Evolutionary conservation across 2,329 filamentous ascomycete genomes (phyloP).

Genomic region (Monilinia polystroma): DNA sequence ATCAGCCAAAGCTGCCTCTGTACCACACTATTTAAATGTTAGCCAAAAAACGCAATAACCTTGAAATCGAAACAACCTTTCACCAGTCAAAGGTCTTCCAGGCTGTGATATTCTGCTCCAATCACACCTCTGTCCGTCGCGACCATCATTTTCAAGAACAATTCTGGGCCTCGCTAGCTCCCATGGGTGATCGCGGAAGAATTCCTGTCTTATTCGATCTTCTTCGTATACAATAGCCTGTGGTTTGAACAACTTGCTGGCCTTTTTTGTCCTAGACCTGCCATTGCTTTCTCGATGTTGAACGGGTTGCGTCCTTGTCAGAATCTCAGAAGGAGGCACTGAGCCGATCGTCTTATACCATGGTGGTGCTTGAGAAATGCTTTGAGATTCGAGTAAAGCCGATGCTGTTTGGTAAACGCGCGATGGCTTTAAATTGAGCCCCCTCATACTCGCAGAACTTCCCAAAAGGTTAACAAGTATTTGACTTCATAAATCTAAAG

Average conservation of each 20-base stretch:
- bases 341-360: constrained; percentile 40
- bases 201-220: constrained; percentile 74
- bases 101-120: constrained; percentile 78
- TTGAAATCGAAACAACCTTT: constrained; percentile 59
- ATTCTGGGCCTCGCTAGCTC: constrained; percentile 87
- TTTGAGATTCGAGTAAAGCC: constrained; percentile 46
- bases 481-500: not conserved
- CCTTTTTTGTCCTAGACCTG: constrained; percentile 51
- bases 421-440: constrained; percentile 43
- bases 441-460: constrained; percentile 32
- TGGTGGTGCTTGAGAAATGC: constrained; percentile 42
- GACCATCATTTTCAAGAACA: constrained; percentile 81
- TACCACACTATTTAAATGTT: constrained; percentile 65
- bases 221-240: constrained; percentile 77
- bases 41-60: not conserved
- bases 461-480: not conserved
- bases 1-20: constrained; percentile 90
- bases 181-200: constrained; percentile 96
- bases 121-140: constrained; percentile 71
- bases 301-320: constrained; percentile 53
- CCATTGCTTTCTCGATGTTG: constrained; percentile 44
- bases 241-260: constrained; percentile 78
- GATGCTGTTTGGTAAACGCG: constrained; percentile 50
- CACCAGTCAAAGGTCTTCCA: constrained; percentile 75
- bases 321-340: constrained; percentile 56